A percentile compares a stretch with the other conserved stretches of the same genome.
Evolutionary conservation across 352 stramenopile genomes (phyloP).

Genomic region (Thraustochytrium striatum): DNA sequence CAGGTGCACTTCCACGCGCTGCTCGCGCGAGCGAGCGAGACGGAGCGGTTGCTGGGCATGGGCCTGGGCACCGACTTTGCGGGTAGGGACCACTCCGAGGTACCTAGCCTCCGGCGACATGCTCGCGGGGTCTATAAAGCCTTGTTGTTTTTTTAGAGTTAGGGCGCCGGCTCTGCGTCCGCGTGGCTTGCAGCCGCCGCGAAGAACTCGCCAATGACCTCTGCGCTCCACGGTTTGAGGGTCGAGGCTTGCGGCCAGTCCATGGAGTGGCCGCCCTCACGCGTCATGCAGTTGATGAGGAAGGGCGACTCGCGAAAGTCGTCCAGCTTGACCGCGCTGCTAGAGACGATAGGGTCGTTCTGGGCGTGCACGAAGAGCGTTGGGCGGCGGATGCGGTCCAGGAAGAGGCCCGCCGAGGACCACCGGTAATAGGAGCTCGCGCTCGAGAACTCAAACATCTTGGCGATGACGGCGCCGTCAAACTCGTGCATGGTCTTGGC

Average conservation of each 20-base stretch:
- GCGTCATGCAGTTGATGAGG: conserved; percentile 9
- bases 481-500: conserved; percentile 34
- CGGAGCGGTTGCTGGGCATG: background rate
- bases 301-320: conserved; percentile 28
- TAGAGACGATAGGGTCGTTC: conserved; percentile 38
- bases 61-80: background rate
- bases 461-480: conserved; percentile 15
- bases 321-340: conserved; percentile 8
- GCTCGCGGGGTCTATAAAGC: too few relatives aligned
- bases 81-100: too few relatives aligned
- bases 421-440: conserved; percentile 31
- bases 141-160: too few relatives aligned
- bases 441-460: conserved; percentile 27
- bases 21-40: background rate
- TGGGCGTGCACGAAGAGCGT: conserved; percentile 32
- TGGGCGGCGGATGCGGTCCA: conserved; percentile 26
- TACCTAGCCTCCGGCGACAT: too few relatives aligned
- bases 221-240: conserved; percentile 2
- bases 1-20: background rate
- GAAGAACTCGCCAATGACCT: conserved; percentile 30
- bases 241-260: conserved; percentile 5
- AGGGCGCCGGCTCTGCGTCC: too few relatives aligned
- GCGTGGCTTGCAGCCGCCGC: background rate
- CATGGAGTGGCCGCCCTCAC: conserved; percentile 29
- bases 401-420: background rate